These are phyloP conservation scores for Phylloboletellus chloephorus DNA, from an alignment of 1,284 basidiomycete species.

Conservation along the genomic window DNA sequence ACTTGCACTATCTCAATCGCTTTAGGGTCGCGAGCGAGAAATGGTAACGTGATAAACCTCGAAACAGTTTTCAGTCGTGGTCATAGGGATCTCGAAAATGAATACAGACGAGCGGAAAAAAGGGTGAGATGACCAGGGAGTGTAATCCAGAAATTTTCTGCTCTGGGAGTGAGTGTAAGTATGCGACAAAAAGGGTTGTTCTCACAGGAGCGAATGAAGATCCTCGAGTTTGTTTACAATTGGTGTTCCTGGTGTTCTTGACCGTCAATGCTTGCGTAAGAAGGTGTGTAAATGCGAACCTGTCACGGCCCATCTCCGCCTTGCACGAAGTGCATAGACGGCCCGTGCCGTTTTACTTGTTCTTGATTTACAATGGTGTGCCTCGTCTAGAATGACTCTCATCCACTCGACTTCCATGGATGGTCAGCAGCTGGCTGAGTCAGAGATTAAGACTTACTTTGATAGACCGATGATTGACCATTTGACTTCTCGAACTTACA, in stretches of 20 bases:
- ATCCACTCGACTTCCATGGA: slow-evolving; percentile 65
- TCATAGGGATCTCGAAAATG: neutral
- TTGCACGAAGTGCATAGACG: slow-evolving; percentile 77
- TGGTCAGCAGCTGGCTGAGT: slow-evolving; percentile 2
- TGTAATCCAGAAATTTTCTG: slow-evolving; percentile 85
- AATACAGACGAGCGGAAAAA: slow-evolving; percentile 75
- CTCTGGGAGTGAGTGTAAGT: slow-evolving; percentile 3
- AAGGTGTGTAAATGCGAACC: slow-evolving; percentile 37
- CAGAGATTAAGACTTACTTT: slow-evolving; percentile 46
- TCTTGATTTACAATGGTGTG: slow-evolving; percentile 93
- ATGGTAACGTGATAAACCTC: slow-evolving; percentile 86
- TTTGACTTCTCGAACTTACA: slow-evolving; percentile 54
- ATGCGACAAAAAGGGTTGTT: slow-evolving; percentile 6
- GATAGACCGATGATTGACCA: slow-evolving; percentile 60
- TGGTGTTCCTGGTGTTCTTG: slow-evolving; percentile 63
- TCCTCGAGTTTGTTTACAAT: slow-evolving; percentile 96
- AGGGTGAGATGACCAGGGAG: slow-evolving; percentile 87
- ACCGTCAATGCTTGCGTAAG: neutral
- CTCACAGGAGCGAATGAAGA: slow-evolving; percentile 81
- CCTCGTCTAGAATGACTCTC: slow-evolving; percentile 81
- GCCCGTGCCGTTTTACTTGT: slow-evolving; percentile 88
- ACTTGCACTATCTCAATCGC: slow-evolving; percentile 92
- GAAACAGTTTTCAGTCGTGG: slow-evolving; percentile 1
- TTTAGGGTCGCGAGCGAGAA: slow-evolving; percentile 81
- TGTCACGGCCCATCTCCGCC: slow-evolving; percentile 88